Base-by-base conservation (phyloP, 2,329 filamentous ascomycete genomes). In the Colletotrichum caudatum region DNA sequence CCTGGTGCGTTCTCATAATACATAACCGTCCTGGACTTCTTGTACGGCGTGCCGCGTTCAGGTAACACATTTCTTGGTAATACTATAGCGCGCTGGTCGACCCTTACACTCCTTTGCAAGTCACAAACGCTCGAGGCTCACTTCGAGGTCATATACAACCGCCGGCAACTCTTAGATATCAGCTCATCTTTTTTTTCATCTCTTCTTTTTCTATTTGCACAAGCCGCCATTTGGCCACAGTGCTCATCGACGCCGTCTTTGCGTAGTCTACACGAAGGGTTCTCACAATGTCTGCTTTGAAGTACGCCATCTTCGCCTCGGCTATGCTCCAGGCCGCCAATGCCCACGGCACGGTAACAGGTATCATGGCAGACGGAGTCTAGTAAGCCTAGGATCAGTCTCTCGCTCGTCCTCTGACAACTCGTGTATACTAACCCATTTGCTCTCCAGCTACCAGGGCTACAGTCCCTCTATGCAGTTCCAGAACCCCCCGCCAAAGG, bases 401-500 rank as follows among this genome's bases (percentile, higher is more conserved):
- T 18, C 14, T 8, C 18, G 12, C 39, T 56, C 41, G 9, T 29
- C 29, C 9, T 60, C 39, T 16, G 7, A 14, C 39, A 51, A 4
- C 9, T 18, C 33, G n/a, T 20, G 59, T 20, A 59, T 35, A 35
- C 69, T 71, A 14, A 71, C 53, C 26, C 16, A n/a, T 26, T 29
- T 5, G 26, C 9, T 12, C 23, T n/a, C 20, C 65, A 72, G 69
- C 53, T 64, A 72, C n/a, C 46, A 72, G 23, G 69, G 69, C 26
- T 72, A 72, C 48, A 72, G 66, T 26, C 69, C 69, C 29, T 66
- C 69, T 54, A 72, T 72, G 69, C 69, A 72, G 23, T 76, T 70
- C 62, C 60, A 64, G 57, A 64, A 73, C 16, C 64, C 69, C 23
- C 75, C 74, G 2, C 83, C 83, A 4, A 67, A 72, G 23, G 71